These are phyloP conservation scores for Lasiosphaeris hirsuta DNA, from an alignment of 495 filamentous ascomycete genomes.

Conservation along the genomic window DNA sequence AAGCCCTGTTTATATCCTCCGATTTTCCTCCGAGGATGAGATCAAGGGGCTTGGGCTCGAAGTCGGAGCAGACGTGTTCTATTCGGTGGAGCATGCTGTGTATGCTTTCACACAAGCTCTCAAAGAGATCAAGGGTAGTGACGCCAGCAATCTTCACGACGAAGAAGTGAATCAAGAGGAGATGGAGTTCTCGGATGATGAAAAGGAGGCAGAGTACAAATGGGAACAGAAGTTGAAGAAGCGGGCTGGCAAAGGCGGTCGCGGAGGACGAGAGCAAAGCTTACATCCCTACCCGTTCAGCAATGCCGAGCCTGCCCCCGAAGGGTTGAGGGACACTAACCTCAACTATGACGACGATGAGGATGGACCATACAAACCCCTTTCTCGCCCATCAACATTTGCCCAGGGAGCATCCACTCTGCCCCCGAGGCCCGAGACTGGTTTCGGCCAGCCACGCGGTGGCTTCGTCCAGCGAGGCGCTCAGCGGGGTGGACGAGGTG, in stretches of 20 bases:
- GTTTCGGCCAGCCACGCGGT: constrained; percentile 13
- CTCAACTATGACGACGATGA: constrained; percentile 60
- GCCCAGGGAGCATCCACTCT: constrained; percentile 39
- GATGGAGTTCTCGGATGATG: constrained; percentile 93
- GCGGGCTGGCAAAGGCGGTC: constrained; percentile 41
- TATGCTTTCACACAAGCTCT: constrained; percentile 82
- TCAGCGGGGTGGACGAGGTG: constrained; percentile 40
- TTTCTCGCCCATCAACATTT: constrained; percentile 59
- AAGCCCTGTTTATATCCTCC: constrained; percentile 76
- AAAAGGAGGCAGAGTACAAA: constrained; percentile 83
- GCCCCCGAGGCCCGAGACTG: constrained; percentile 27
- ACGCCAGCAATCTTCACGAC: constrained; percentile 91
- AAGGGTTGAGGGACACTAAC: constrained; percentile 4
- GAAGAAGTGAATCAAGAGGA: constrained; percentile 86
- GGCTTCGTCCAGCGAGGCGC: constrained; percentile 22
- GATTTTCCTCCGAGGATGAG: constrained; percentile 63
- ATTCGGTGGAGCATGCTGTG: constrained; percentile 67
- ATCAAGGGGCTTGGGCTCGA: constrained; percentile 61
- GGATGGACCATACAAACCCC: constrained; percentile 64
- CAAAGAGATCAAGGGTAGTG: constrained; percentile 73
- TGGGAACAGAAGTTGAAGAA: constrained; percentile 57
- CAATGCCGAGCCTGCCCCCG: not conserved
- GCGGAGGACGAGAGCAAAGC: constrained; percentile 12
- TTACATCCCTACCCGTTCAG: not conserved
- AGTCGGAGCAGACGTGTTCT: constrained; percentile 67